A percentile compares a stretch with the other conserved stretches of the same genome.
Conservation (phyloP, 139 green algal genomes). For the Auxenochlorella protothecoides region DNA sequence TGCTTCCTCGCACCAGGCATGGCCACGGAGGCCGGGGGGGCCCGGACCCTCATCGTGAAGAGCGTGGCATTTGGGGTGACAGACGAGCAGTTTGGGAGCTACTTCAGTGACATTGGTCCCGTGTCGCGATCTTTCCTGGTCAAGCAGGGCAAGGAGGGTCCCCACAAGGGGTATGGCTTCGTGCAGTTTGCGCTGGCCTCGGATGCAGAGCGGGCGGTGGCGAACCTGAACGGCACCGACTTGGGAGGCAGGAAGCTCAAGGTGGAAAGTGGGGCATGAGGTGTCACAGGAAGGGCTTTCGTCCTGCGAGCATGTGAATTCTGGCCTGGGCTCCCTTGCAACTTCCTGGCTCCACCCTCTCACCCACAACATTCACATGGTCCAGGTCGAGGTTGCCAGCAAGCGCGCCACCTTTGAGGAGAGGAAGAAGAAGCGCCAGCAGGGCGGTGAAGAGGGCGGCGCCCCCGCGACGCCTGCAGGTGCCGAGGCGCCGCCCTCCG, state of each 20-base stretch:
- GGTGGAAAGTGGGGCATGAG: constrained; percentile 17
- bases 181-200: constrained; percentile 74
- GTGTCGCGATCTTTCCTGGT: constrained; percentile 76
- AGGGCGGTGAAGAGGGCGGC: constrained; percentile 3
- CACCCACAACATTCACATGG: background rate
- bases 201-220: constrained; percentile 64
- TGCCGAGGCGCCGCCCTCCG: background rate
- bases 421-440: constrained; percentile 46
- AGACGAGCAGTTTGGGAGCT: constrained; percentile 48
- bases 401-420: constrained; percentile 56
- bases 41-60: constrained; percentile 68
- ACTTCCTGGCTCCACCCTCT: no score
- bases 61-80: constrained; percentile 48
- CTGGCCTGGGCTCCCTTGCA: no score
- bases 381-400: constrained; percentile 59
- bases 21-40: no score
- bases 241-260: constrained; percentile 64
- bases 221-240: constrained; percentile 44
- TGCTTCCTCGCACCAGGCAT: no score
- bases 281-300: no score
- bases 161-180: constrained; percentile 68
- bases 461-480: background rate
- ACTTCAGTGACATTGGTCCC: constrained; percentile 68
- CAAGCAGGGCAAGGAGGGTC: constrained; percentile 24
- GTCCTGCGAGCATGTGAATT: no score